Base-by-base conservation (phyloP, 345 rosid genomes). In the Sonneratia caseolaris region DNA sequence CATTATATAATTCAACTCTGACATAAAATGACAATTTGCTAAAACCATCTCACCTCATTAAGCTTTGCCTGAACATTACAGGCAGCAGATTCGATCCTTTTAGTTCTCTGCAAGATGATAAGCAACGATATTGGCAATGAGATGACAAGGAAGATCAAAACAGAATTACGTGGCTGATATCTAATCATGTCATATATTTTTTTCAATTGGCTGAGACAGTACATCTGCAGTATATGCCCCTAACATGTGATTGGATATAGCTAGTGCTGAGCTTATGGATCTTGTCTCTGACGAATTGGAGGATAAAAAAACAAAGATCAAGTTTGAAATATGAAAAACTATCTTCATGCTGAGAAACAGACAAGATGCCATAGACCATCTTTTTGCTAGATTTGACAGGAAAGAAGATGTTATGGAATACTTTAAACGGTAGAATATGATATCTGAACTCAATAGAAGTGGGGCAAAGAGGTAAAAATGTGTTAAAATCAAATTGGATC, bases 31-130 rank as follows among this genome's bases (percentile, higher is more conserved):
- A 61, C 53, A 68, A 64, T 48, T 64, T 55, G 47, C 0, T 5
- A 32, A 12, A 32, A 64, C 45, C 37, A 82, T 68, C 84, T 66
- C 66, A 93, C 97, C 84, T 91, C 88, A 79, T 82, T 85, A 74
- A 83, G 77, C 72, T 84, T 83, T 1, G 96, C 88, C 71, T 84
- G 81, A 68, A 81, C 71, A 74, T 73, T 85, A 71, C 74, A 71
- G 11, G 64, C 38, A 72, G 80, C 57, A 74, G 84, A 77, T 64
- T 81, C 89, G 71, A 76, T 81, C 82, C 81, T 71, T 36, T 72
- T 75, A 15, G 76, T 55, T 74, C 77, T 62, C 89, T 90, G 89
- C 73, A 79, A 38, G 70, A 47, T 27, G 36, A 3, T 71, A 75
- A 36, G 48, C 70, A 8, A 37, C 36, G n/a, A 7, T 14, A 48